These are phyloP conservation scores for Epichloe typhina DNA, from an alignment of 2,329 filamentous ascomycete genomes.

Conservation along the genomic window DNA sequence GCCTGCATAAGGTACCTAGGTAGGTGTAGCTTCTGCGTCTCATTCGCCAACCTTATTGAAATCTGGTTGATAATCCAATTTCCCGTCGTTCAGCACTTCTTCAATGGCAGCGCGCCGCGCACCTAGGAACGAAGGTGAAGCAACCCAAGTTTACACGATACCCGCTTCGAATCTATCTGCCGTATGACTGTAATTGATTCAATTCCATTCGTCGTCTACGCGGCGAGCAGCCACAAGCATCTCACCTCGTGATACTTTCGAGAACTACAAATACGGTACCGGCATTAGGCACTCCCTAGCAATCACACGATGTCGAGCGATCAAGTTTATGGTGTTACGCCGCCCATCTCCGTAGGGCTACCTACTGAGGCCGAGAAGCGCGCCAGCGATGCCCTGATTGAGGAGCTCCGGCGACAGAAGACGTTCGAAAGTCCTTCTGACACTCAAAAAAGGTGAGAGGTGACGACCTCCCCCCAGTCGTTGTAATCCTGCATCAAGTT, in stretches of 20 bases:
- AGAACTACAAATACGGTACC: background rate
- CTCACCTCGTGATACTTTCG: background rate
- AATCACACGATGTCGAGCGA: constrained; percentile 21
- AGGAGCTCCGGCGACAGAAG: constrained; percentile 76
- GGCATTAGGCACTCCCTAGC: background rate
- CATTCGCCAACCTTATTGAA: background rate
- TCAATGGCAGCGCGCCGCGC: background rate
- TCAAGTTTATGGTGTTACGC: constrained; percentile 54
- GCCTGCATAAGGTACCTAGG: background rate
- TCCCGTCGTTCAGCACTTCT: background rate
- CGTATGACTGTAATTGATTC: background rate
- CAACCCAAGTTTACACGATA: background rate
- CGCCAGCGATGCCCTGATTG: constrained; percentile 65
- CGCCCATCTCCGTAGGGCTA: constrained; percentile 63
- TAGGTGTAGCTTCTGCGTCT: background rate
- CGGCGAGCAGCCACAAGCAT: background rate
- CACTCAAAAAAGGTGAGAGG: constrained; percentile 61
- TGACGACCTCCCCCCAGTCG: too few relatives aligned
- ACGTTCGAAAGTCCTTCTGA: constrained; percentile 81
- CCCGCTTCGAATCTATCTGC: background rate
- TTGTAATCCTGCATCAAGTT: background rate
- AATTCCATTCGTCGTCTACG: background rate
- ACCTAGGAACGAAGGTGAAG: background rate
- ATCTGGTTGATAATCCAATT: background rate
- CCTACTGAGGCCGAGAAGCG: constrained; percentile 68